Evolutionary conservation across 305 asterid species (phyloP).

Genomic region (Withania somnifera): DNA sequence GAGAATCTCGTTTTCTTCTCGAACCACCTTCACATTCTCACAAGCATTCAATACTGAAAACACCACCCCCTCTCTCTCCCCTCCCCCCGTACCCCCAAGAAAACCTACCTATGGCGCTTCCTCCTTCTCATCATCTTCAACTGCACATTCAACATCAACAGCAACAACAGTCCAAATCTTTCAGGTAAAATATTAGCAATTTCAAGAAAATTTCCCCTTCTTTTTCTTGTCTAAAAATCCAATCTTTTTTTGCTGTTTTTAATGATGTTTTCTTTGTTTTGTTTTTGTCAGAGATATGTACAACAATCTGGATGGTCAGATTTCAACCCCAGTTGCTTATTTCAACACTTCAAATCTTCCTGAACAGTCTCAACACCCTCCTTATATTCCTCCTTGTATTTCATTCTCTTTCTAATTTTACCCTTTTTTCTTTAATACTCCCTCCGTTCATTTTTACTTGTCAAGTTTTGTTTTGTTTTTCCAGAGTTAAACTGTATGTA

Average conservation of each 20-base stretch:
- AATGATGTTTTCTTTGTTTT: conserved; percentile 1
- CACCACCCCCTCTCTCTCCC: background rate
- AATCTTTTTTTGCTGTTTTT: background rate
- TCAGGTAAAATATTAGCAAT: conserved; percentile 26
- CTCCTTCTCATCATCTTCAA: conserved; percentile 53
- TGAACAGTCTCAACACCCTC: conserved; percentile 61
- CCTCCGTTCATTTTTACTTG: too few species aligned
- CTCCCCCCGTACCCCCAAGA: background rate
- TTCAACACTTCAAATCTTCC: conserved; percentile 49
- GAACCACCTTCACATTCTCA: conserved; percentile 15
- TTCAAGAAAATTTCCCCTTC: background rate
- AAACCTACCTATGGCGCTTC: conserved; percentile 51
- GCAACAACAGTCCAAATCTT: conserved; percentile 44
- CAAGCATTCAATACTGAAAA: background rate
- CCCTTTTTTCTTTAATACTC: background rate
- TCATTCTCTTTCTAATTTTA: background rate
- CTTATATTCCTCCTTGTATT: conserved; percentile 71
- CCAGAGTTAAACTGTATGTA: too few species aligned
- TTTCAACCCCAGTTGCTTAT: conserved; percentile 51
- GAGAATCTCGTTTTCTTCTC: conserved; percentile 16
- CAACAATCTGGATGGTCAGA: conserved; percentile 55
- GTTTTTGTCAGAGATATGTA: conserved; percentile 37
- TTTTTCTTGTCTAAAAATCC: background rate
- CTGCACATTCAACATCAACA: conserved; percentile 47
- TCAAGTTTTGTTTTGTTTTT: too few species aligned